Evolutionary conservation across 1,284 basidiomycete genomes (phyloP).

Genomic region (Jaminaea rosea): DNA sequence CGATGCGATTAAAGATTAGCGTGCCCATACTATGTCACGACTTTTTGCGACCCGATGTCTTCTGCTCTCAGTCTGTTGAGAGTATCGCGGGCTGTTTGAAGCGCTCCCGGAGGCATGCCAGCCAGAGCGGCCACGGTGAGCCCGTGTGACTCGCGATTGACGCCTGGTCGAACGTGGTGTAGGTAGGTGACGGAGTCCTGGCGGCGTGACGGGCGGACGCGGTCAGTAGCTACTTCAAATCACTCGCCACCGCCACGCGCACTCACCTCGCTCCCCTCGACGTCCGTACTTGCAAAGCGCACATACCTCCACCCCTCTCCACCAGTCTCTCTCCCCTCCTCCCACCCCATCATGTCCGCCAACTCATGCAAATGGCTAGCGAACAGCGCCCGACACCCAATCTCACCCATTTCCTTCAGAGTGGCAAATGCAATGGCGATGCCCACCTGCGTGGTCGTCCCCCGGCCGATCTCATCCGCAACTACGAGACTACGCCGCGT

Average conservation of each 20-base stretch:
- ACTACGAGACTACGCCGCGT: constrained; percentile 31
- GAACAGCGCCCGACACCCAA: constrained; percentile 73
- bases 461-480: constrained; percentile 72
- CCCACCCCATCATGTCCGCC: constrained; percentile 58
- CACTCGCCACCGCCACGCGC: too few species aligned
- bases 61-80: constrained; percentile 12
- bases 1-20: too few species aligned
- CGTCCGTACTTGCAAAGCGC: constrained; percentile 78
- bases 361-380: constrained; percentile 96
- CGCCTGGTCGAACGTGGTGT: constrained; percentile 68
- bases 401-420: constrained; percentile 70
- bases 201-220: background rate
- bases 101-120: constrained; percentile 64
- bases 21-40: too few species aligned
- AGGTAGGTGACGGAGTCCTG: constrained; percentile 63
- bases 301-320: constrained; percentile 47
- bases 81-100: constrained; percentile 55
- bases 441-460: constrained; percentile 84
- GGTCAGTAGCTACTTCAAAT: too few species aligned
- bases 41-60: background rate
- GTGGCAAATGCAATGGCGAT: constrained; percentile 86
- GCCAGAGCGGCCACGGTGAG: constrained; percentile 81
- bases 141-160: constrained; percentile 86
- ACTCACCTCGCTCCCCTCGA: constrained; percentile 64
- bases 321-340: constrained; percentile 3